Conservation (phyloP, 495 filamentous ascomycete species). For the Penicillium cosmopolitanum region DNA sequence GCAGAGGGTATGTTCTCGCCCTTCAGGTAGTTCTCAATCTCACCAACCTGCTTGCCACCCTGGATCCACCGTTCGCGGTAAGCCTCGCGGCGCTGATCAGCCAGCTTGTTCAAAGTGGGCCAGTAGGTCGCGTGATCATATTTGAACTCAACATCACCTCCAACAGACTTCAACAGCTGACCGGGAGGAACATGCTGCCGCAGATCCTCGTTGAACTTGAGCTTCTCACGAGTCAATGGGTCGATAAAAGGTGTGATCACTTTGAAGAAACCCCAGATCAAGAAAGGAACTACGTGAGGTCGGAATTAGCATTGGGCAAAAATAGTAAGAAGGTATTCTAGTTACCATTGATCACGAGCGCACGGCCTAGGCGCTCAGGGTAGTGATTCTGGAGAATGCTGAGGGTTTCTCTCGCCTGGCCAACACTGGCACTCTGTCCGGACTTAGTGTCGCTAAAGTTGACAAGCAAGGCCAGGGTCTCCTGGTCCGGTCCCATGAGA, state of each 20-base stretch:
- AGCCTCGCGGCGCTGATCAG: conserved; percentile 59
- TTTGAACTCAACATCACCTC: conserved; percentile 69
- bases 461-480: conserved; percentile 81
- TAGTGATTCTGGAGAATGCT: conserved; percentile 93
- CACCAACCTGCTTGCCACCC: conserved; percentile 78
- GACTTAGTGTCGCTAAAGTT: conserved; percentile 82
- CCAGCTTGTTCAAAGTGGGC: conserved; percentile 76
- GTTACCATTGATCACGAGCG: conserved; percentile 84
- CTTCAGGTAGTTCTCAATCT: conserved; percentile 79
- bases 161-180: conserved; percentile 71
- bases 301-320: conserved; percentile 2
- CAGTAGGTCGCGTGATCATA: conserved; percentile 90
- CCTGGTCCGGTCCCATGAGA: conserved; percentile 81
- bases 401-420: conserved; percentile 76
- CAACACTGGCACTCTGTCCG: conserved; percentile 75
- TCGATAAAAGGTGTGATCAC: conserved; percentile 95
- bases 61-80: conserved; percentile 72
- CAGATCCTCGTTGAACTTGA: conserved; percentile 93
- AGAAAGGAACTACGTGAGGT: conserved; percentile 70
- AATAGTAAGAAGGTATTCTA: conserved; percentile 5
- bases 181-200: conserved; percentile 71
- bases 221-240: conserved; percentile 84
- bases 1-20: conserved; percentile 56
- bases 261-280: conserved; percentile 91
- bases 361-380: conserved; percentile 87